These are phyloP conservation scores for Vitis amurensis DNA, from an alignment of 164 flowering plant species.

Conservation along the genomic window DNA sequence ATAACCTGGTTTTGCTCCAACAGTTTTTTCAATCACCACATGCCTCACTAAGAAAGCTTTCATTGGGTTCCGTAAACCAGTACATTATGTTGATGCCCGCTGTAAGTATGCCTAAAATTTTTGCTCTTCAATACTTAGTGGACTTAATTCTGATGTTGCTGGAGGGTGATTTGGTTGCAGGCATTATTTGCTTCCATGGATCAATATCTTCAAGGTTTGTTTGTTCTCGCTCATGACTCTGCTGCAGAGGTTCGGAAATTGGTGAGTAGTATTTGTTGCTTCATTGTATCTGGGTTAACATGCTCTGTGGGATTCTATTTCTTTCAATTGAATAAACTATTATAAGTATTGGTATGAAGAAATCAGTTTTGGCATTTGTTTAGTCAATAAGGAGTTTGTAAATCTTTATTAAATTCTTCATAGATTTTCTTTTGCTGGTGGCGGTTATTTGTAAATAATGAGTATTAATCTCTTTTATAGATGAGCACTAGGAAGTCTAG, in stretches of 20 bases:
- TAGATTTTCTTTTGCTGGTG: no score
- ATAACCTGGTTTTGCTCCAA: constrained; percentile 2
- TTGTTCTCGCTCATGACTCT: constrained; percentile 82
- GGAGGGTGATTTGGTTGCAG: constrained; percentile 37
- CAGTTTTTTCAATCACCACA: constrained; percentile 97
- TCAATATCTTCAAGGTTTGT: constrained; percentile 92
- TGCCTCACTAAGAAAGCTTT: constrained; percentile 78
- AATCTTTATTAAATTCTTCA: no score
- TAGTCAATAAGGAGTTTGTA: not conserved
- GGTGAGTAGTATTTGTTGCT: constrained; percentile 44
- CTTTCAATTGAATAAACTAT: not conserved
- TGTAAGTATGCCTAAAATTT: constrained; percentile 44
- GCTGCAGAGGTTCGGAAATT: constrained; percentile 87
- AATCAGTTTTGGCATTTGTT: not conserved
- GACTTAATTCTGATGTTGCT: constrained; percentile 1
- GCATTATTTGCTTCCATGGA: constrained; percentile 81
- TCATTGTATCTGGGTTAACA: not conserved
- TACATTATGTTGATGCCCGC: constrained; percentile 94
- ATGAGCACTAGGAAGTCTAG: no score
- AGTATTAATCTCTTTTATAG: no score
- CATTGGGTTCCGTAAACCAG: constrained; percentile 86
- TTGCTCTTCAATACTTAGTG: not conserved
- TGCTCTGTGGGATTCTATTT: not conserved
- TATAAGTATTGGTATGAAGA: not conserved
- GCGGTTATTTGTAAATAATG: no score